Percentiles rank a stretch among this genome's conserved stretches.
Evolutionary conservation across 768 basidiomycete genomes (phyloP).

Genomic region (Suillus placidus): DNA sequence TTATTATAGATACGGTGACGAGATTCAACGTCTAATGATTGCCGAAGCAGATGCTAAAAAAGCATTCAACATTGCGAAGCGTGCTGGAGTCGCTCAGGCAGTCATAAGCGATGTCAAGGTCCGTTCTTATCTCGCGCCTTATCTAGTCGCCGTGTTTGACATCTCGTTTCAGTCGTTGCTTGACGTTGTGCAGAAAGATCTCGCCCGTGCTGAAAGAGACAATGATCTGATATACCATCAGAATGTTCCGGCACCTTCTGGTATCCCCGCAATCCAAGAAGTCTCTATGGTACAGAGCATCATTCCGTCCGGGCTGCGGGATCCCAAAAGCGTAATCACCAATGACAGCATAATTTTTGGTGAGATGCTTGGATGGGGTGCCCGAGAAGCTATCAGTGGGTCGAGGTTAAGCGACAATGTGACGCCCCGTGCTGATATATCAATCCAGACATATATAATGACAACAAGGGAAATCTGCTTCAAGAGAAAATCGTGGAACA

Average conservation of each 20-base stretch:
- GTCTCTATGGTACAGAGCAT: slow-evolving; percentile 66
- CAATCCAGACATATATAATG: slow-evolving; percentile 76
- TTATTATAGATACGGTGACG: slow-evolving; percentile 77
- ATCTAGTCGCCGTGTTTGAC: not conserved
- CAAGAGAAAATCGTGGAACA: slow-evolving; percentile 64
- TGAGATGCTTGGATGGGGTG: slow-evolving; percentile 83
- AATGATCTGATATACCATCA: slow-evolving; percentile 96
- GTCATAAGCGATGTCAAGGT: slow-evolving; percentile 85
- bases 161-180: slow-evolving; percentile 63
- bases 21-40: slow-evolving; percentile 75
- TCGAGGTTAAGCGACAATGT: slow-evolving; percentile 12
- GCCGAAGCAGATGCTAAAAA: slow-evolving; percentile 71
- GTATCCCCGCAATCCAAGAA: slow-evolving; percentile 64
- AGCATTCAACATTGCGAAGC: slow-evolving; percentile 68
- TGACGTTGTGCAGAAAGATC: slow-evolving; percentile 65
- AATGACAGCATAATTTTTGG: slow-evolving; percentile 67
- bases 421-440: slow-evolving; percentile 3
- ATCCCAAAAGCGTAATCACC: slow-evolving; percentile 59
- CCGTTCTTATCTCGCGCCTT: slow-evolving; percentile 15
- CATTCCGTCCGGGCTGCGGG: slow-evolving; percentile 55
- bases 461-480: slow-evolving; percentile 73
- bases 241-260: slow-evolving; percentile 73
- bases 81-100: slow-evolving; percentile 57
- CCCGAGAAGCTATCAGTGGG: slow-evolving; percentile 84
- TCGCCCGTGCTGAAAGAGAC: slow-evolving; percentile 79